Evolutionary conservation across 805 yeast genomes (phyloP), one percentile per base, ranked within the genome.

Genomic region (Saturnispora mendoncae): DNA sequence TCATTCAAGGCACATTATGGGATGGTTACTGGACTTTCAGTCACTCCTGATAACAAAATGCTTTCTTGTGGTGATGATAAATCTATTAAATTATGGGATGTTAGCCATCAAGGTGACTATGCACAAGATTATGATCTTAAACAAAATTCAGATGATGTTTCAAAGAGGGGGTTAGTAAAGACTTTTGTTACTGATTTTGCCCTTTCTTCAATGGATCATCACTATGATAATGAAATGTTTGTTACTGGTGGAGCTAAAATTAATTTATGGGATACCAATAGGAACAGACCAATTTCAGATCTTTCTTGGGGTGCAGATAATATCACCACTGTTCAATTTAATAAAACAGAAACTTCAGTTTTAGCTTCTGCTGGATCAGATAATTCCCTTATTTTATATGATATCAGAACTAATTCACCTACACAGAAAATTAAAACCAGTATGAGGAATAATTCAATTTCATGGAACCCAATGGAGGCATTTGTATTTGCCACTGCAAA

Each of bases 381-480:
- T 61, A 83, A 94, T 55, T 82, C 96, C 1, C 71, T 92, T 39
- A 88, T 90, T 2, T 66, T 92, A 30, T 92, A 92, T 60, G 99
- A 92, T 61, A 68, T 85, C 38, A 76, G 98, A 54, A 85, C 96
- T 6, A 78, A 84, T 53, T 73, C 94, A 2, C 96, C 98, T 12
- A 78, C 94, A 4, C 97, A 94, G 62, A 90, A 88, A 60, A 75
- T 90, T 45, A 83, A 82, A 36, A 84, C 92, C 21, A 67, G 77
- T 15, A 69, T 92, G 72, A 72, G 94, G 53, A 84, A 88, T 15
- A 92, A 92, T 61, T 71, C 90, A 36, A 70, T 92, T 20, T 72
- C 87, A 42, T 92, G 97, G 97, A 92, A 92, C 63, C 99, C 99
- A 4, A 84, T 92, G 81, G 97, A 92, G 62, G 95, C 97, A 2